These are phyloP conservation scores for Monilinia polystroma DNA, from an alignment of 2,329 filamentous ascomycete species.

Conservation along the genomic window DNA sequence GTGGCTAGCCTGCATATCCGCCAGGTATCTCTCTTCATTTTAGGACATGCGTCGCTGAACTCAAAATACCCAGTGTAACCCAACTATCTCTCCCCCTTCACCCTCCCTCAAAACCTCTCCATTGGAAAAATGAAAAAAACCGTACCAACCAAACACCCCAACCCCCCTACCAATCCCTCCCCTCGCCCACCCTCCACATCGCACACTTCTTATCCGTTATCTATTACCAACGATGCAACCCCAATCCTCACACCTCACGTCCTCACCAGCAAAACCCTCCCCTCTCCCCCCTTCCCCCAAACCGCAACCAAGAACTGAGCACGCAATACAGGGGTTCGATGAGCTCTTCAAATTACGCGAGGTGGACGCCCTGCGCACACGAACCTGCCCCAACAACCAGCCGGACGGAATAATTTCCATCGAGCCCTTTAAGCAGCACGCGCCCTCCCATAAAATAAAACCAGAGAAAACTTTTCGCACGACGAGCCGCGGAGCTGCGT, in stretches of 20 bases:
- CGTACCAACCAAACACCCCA: not conserved
- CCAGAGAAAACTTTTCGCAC: too few relatives aligned
- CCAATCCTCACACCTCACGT: not conserved
- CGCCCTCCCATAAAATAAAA: too few relatives aligned
- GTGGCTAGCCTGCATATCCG: not conserved
- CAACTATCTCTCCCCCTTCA: not conserved
- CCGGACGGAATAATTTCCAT: too few relatives aligned
- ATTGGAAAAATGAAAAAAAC: not conserved
- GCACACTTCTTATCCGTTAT: not conserved
- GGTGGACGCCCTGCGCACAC: not conserved
- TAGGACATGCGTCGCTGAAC: conserved; percentile 3
- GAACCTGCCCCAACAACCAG: too few relatives aligned
- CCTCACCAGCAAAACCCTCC: too few relatives aligned
- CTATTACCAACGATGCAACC: not conserved
- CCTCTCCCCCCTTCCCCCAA: not conserved
- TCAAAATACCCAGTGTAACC: not conserved
- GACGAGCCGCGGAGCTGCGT: too few relatives aligned
- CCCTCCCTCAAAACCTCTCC: too few relatives aligned
- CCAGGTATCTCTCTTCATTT: not conserved
- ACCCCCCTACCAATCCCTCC: not conserved
- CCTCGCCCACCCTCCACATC: not conserved
- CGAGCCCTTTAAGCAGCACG: too few relatives aligned
- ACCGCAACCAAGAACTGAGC: conserved; percentile 1
- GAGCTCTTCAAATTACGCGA: conserved; percentile 23
- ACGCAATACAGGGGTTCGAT: conserved; percentile 23